A percentile compares a stretch with the other conserved stretches of the same genome.
Conservation (phyloP, 768 basidiomycete species). For the Rhizopogon salebrosus region DNA sequence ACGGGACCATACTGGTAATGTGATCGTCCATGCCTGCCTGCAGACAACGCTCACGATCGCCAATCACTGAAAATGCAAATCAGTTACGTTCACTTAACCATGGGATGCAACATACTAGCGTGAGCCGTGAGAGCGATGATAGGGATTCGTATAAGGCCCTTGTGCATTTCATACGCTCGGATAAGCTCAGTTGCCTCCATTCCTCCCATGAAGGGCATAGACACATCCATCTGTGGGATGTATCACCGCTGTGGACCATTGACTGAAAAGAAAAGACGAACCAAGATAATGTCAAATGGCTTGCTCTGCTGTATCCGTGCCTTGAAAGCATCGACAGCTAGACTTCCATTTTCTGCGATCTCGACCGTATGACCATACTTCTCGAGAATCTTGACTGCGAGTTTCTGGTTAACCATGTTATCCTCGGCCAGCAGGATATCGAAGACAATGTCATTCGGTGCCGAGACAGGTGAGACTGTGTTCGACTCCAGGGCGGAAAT, state of each 20-base stretch:
- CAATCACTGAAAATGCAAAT: constrained; percentile 61
- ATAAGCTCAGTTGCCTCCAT: constrained; percentile 97
- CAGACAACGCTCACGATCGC: constrained; percentile 71
- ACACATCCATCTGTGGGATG: constrained; percentile 82
- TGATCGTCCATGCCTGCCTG: constrained; percentile 82
- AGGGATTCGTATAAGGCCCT: constrained; percentile 67
- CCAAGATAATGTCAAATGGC: constrained; percentile 90
- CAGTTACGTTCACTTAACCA: constrained; percentile 3
- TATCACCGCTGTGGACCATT: constrained; percentile 1
- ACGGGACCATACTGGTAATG: constrained; percentile 61
- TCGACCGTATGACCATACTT: constrained; percentile 94
- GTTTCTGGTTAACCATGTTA: constrained; percentile 92
- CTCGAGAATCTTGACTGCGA: constrained; percentile 95
- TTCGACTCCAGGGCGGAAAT: constrained; percentile 94
- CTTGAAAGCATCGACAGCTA: constrained; percentile 92
- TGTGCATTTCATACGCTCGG: constrained; percentile 74
- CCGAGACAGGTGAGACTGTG: constrained; percentile 83
- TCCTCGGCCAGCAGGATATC: constrained; percentile 97
- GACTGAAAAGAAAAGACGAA: constrained; percentile 34
- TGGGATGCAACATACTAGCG: constrained; percentile 62
- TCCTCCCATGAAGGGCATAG: constrained; percentile 98
- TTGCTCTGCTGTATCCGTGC: constrained; percentile 60
- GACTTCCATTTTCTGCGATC: constrained; percentile 94
- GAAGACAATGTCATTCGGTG: constrained; percentile 81
- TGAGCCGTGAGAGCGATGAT: constrained; percentile 98